These are phyloP conservation scores for Tricholoma furcatifolium DNA, from an alignment of 768 basidiomycete species.

Conservation along the genomic window DNA sequence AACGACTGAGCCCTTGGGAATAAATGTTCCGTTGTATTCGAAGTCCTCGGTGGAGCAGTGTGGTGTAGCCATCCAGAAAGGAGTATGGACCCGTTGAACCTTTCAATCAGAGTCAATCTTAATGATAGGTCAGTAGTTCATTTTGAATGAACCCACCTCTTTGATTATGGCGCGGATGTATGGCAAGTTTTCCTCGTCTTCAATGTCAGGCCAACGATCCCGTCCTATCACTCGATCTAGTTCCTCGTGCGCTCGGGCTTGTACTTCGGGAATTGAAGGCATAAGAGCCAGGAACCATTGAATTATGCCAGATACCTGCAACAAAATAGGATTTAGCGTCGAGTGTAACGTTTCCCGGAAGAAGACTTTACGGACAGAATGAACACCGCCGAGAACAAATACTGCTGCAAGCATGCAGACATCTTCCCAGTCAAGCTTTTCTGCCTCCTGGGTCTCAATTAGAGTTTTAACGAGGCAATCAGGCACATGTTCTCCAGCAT, in stretches of 20 bases:
- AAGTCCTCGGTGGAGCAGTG: slow-evolving; percentile 37
- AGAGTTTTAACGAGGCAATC: slow-evolving; percentile 43
- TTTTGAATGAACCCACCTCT: slow-evolving; percentile 6
- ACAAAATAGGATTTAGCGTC: slow-evolving; percentile 16
- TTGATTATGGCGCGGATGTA: slow-evolving; percentile 34
- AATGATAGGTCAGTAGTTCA: neutral
- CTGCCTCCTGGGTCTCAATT: slow-evolving; percentile 28
- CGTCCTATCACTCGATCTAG: slow-evolving; percentile 29
- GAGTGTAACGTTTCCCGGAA: neutral
- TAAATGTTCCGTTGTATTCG: slow-evolving; percentile 36
- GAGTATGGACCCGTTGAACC: slow-evolving; percentile 32
- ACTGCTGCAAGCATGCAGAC: slow-evolving; percentile 36
- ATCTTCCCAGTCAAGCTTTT: slow-evolving; percentile 36
- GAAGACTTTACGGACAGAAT: slow-evolving; percentile 30
- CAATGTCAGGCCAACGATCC: slow-evolving; percentile 24
- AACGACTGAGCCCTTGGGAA: slow-evolving; percentile 37
- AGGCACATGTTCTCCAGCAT: slow-evolving; percentile 35
- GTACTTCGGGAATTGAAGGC: slow-evolving; percentile 25
- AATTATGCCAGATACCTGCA: slow-evolving; percentile 27
- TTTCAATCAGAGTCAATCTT: slow-evolving; percentile 9
- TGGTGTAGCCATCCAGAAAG: slow-evolving; percentile 39
- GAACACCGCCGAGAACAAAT: slow-evolving; percentile 42
- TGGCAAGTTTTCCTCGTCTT: slow-evolving; percentile 30
- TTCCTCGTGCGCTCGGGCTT: slow-evolving; percentile 28
- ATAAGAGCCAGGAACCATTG: slow-evolving; percentile 36